phyloP scores from a whole-genome alignment of 2,329 filamentous ascomycete species.

The Colletotrichum chrysophilum region DNA sequence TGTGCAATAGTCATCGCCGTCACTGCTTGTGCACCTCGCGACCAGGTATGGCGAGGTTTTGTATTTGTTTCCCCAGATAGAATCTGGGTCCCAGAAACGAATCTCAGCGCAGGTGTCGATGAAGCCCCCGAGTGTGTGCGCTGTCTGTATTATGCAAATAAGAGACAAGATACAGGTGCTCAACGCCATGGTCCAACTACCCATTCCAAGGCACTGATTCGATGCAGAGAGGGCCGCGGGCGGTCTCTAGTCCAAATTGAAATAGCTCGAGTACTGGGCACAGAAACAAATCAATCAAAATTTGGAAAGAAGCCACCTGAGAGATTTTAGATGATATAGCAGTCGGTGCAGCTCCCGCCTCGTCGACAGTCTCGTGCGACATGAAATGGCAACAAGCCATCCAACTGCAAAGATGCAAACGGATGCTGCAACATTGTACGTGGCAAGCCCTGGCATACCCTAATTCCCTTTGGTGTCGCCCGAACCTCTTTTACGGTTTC shows the following conservation, averaged over 20 bases:
- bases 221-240: background rate
- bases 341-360: fast-evolving
- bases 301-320: background rate
- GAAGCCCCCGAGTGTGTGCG: background rate
- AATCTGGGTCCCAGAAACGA: background rate
- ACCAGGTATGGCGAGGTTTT: background rate
- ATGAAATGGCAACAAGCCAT: fast-evolving
- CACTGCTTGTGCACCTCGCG: background rate
- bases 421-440: background rate
- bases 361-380: background rate
- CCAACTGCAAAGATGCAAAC: background rate
- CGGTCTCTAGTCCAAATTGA: fast-evolving
- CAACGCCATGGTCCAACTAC: fast-evolving
- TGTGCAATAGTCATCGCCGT: background rate
- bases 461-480: fast-evolving
- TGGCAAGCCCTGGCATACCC: background rate
- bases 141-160: background rate
- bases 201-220: background rate
- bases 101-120: background rate
- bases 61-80: background rate
- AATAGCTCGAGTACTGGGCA: background rate
- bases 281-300: background rate
- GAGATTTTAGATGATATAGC: fast-evolving
- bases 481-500: fast-evolving
- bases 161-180: fast-evolving